These are phyloP conservation scores for Rhizopus delemar DNA, from an alignment of 371 early-diverging fungal species.

Conservation along the genomic window DNA sequence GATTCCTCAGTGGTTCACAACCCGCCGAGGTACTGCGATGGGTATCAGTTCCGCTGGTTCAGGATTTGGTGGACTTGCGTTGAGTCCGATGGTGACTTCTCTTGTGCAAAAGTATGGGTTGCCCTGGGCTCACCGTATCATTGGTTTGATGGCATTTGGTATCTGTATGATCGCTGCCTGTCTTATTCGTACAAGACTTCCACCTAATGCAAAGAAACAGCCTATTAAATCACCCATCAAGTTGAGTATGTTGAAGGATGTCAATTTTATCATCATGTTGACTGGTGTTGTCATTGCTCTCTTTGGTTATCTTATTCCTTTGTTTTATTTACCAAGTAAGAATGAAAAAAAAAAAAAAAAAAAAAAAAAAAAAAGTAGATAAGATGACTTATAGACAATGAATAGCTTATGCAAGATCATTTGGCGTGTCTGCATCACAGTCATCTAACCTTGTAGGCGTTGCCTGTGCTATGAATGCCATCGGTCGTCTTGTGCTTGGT, in stretches of 20 bases:
- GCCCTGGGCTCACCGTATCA: conserved; percentile 41
- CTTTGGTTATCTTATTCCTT: conserved; percentile 37
- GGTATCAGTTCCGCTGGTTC: conserved; percentile 77
- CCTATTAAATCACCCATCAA: conserved; percentile 31
- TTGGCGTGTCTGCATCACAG: conserved; percentile 25
- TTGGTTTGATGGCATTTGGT: conserved; percentile 40
- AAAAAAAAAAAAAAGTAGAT: background rate
- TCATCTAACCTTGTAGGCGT: conserved; percentile 35
- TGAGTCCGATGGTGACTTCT: conserved; percentile 51
- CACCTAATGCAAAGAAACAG: conserved; percentile 18
- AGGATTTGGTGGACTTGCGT: conserved; percentile 70
- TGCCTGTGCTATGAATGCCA: conserved; percentile 46
- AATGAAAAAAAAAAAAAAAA: background rate
- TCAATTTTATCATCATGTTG: conserved; percentile 34
- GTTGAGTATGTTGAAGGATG: conserved; percentile 25
- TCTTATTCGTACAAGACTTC: conserved; percentile 38
- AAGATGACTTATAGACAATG: background rate
- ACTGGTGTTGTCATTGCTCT: conserved; percentile 35
- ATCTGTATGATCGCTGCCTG: conserved; percentile 31
- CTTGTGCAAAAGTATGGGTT: conserved; percentile 34
- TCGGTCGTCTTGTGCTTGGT: conserved; percentile 70
- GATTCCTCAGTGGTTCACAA: conserved; percentile 55
- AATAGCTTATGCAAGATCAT: conserved; percentile 30
- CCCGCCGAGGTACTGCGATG: conserved; percentile 54
- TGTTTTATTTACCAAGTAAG: conserved; percentile 45